These are phyloP conservation scores for Chaetomiaceae sp. DNA, from an alignment of 2,329 filamentous ascomycete genomes.

Conservation along the genomic window DNA sequence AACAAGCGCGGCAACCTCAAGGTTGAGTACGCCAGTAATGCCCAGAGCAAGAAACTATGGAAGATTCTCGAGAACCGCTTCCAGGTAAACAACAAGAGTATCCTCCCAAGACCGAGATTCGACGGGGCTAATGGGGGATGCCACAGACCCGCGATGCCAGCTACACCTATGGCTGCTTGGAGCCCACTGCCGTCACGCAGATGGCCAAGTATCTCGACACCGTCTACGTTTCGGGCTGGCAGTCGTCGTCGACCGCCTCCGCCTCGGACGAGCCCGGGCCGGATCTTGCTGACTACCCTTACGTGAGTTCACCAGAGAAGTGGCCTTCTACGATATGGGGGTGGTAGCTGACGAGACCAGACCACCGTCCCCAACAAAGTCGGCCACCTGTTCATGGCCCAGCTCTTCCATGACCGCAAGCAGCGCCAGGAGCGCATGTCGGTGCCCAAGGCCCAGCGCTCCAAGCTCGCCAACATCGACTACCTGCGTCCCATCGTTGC, in stretches of 20 bases:
- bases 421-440: slow-evolving; percentile 91
- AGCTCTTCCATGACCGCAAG: slow-evolving; percentile 99
- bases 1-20: slow-evolving; percentile 88
- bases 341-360: slow-evolving; percentile 45
- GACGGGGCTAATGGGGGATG: slow-evolving; percentile 5
- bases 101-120: not conserved
- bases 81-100: slow-evolving; percentile 51
- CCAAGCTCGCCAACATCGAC: slow-evolving; percentile 74
- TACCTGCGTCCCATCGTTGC: slow-evolving; percentile 95
- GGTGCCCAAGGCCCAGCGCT: slow-evolving; percentile 67
- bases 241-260: slow-evolving; percentile 94
- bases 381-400: slow-evolving; percentile 93
- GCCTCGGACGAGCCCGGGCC: slow-evolving; percentile 93
- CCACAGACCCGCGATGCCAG: slow-evolving; percentile 73
- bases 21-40: slow-evolving; percentile 87
- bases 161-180: slow-evolving; percentile 94
- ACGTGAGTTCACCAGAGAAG: slow-evolving; percentile 56
- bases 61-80: slow-evolving; percentile 81
- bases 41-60: slow-evolving; percentile 92
- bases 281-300: slow-evolving; percentile 96
- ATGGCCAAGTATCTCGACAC: slow-evolving; percentile 99
- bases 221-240: slow-evolving; percentile 98
- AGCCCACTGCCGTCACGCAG: slow-evolving; percentile 97
- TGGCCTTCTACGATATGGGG: too few species aligned
- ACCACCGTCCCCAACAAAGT: slow-evolving; percentile 99